Evolutionary conservation across 108 stramenopile genomes (phyloP).

Genomic region (Pseudonitzschia multiseries): DNA sequence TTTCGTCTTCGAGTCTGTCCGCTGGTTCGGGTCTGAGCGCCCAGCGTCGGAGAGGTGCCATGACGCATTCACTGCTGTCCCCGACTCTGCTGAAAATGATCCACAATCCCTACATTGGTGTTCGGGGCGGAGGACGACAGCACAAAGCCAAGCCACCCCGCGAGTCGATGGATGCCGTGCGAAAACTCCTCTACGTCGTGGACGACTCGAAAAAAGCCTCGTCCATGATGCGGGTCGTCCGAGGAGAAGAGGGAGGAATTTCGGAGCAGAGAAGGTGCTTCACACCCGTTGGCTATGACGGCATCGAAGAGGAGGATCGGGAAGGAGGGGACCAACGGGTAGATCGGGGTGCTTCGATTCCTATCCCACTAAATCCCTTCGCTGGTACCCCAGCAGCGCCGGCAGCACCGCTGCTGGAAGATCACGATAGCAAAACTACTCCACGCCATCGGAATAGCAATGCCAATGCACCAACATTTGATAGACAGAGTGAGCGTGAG

Average conservation of each 20-base stretch:
- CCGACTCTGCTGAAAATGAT: constrained; percentile 28
- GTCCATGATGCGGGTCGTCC: no score
- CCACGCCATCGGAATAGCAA: constrained; percentile 7
- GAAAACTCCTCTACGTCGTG: constrained; percentile 24
- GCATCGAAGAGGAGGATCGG: no score
- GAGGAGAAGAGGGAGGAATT: no score
- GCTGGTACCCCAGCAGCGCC: background rate
- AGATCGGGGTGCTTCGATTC: no score
- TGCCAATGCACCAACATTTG: background rate
- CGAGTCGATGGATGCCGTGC: constrained; percentile 34
- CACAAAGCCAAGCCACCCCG: constrained; percentile 8
- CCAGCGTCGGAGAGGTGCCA: background rate
- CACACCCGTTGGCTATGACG: no score
- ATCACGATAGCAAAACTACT: background rate
- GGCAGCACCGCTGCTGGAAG: no score
- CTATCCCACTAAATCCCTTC: no score
- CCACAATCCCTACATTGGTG: constrained; percentile 37
- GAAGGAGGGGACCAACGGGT: no score
- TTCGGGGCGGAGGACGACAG: constrained; percentile 27
- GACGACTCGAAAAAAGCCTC: constrained; percentile 3
- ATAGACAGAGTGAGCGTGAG: background rate
- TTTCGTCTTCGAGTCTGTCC: background rate
- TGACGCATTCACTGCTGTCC: constrained; percentile 9
- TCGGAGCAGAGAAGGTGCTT: no score
- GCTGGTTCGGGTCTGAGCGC: background rate